Percentiles rank a stretch among this genome's conserved stretches.
Evolutionary conservation across 164 flowering plant species (phyloP).

Genomic region (Malania oleifera): DNA sequence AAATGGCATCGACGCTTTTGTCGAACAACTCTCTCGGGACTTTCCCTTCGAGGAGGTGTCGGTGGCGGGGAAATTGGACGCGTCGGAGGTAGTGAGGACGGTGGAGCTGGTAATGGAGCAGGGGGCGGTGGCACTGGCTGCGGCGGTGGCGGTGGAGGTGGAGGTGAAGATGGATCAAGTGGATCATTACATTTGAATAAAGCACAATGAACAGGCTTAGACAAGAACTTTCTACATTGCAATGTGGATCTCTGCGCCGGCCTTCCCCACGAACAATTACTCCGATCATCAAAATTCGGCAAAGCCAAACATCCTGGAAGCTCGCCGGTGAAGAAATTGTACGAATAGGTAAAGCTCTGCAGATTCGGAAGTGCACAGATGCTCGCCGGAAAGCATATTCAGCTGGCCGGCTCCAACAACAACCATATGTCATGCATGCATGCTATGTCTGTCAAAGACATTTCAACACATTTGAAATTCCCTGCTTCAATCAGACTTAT

Average conservation of each 20-base stretch:
- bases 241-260: conserved; percentile 56
- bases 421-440: too few species aligned
- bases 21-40: conserved; percentile 73
- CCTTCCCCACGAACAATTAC: conserved; percentile 69
- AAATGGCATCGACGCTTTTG: conserved; percentile 72
- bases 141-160: too few species aligned
- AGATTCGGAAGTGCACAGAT: conserved; percentile 64
- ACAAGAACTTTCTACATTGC: conserved; percentile 60
- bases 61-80: too few species aligned
- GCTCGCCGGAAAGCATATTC: conserved; percentile 71
- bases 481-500: too few species aligned
- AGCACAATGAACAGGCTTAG: conserved; percentile 53
- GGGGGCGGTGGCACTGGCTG: too few species aligned
- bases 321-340: conserved; percentile 85
- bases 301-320: conserved; percentile 60
- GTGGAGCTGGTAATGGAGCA: too few species aligned
- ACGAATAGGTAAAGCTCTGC: conserved; percentile 67
- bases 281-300: conserved; percentile 46
- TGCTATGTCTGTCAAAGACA: too few species aligned
- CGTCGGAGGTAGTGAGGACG: too few species aligned
- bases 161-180: too few species aligned
- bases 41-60: conserved; percentile 44
- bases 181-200: conserved; percentile 49
- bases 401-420: conserved; percentile 89
- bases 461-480: too few species aligned